Evolutionary conservation across 2,329 filamentous ascomycete genomes (phyloP).

Genomic region (Lecanosticta acicola): DNA sequence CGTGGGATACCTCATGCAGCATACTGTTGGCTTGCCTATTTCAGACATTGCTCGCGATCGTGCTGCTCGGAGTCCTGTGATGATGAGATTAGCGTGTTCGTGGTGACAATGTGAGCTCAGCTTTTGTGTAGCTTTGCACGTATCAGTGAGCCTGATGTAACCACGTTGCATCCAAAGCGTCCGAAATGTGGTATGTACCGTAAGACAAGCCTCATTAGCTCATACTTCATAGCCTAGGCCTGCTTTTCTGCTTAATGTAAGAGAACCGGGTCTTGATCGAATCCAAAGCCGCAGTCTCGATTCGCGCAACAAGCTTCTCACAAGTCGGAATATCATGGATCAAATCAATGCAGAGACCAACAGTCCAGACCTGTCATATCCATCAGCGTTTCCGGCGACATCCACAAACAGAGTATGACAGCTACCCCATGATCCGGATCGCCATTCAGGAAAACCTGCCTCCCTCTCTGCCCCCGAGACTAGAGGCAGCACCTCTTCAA

Average conservation of each 20-base stretch:
- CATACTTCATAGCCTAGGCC: constrained; percentile 1
- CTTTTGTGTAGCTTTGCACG: no score
- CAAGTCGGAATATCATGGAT: constrained; percentile 47
- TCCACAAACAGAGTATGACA: no score
- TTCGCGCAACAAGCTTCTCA: constrained; percentile 39
- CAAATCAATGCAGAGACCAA: constrained; percentile 75
- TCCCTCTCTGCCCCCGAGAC: constrained; percentile 84
- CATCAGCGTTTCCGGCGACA: no score
- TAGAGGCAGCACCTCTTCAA: constrained; percentile 75
- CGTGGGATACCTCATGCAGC: no score
- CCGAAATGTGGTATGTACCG: no score
- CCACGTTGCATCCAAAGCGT: no score
- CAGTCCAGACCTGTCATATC: constrained; percentile 78
- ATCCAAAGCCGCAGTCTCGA: constrained; percentile 41
- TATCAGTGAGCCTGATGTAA: no score
- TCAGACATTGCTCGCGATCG: no score
- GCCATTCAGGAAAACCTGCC: constrained; percentile 87
- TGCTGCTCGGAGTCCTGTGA: no score
- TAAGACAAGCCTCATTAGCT: constrained; percentile 6
- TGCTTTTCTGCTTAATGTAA: constrained; percentile 8
- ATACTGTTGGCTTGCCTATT: no score
- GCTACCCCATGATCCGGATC: constrained; percentile 81
- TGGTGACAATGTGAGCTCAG: no score
- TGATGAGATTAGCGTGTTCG: no score
- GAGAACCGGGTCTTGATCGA: constrained; percentile 33